These are phyloP conservation scores for Candida michaelii DNA, from an alignment of 805 yeast species.

Conservation along the genomic window DNA sequence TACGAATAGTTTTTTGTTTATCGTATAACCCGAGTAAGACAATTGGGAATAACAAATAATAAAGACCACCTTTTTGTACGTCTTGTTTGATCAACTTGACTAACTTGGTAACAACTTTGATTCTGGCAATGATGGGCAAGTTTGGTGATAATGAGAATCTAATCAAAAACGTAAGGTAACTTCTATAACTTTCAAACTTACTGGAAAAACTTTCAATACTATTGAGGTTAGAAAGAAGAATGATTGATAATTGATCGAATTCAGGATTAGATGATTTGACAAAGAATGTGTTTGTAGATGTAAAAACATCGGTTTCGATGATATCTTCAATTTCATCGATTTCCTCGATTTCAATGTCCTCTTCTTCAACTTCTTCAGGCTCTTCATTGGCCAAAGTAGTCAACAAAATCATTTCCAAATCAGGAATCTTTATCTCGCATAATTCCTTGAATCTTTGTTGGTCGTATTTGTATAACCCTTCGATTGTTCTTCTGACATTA, in stretches of 20 bases:
- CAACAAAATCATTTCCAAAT: constrained; percentile 60
- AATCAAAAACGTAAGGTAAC: constrained; percentile 56
- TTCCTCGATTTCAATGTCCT: constrained; percentile 27
- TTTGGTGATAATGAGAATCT: constrained; percentile 57
- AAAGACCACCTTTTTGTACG: constrained; percentile 24
- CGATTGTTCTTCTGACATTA: constrained; percentile 19
- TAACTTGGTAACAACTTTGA: constrained; percentile 42
- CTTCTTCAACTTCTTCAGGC: constrained; percentile 34
- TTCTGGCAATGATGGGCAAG: constrained; percentile 58
- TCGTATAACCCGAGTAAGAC: constrained; percentile 55
- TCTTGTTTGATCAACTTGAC: constrained; percentile 33
- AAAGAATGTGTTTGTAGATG: constrained; percentile 20
- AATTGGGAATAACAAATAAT: constrained; percentile 60
- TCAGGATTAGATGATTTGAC: constrained; percentile 31
- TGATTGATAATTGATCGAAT: constrained; percentile 25
- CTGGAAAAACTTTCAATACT: constrained; percentile 12
- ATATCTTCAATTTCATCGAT: constrained; percentile 20
- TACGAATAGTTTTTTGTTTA: constrained; percentile 50
- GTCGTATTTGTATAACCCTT: constrained; percentile 18
- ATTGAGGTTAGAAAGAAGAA: constrained; percentile 8
- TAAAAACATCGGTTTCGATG: constrained; percentile 14
- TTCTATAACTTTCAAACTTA: constrained; percentile 38
- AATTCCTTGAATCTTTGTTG: constrained; percentile 19
- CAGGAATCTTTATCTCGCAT: constrained; percentile 23
- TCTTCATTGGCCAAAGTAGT: constrained; percentile 48